These are phyloP conservation scores for Solanum rostratum DNA, from an alignment of 257 asterid species.

Conservation along the genomic window DNA sequence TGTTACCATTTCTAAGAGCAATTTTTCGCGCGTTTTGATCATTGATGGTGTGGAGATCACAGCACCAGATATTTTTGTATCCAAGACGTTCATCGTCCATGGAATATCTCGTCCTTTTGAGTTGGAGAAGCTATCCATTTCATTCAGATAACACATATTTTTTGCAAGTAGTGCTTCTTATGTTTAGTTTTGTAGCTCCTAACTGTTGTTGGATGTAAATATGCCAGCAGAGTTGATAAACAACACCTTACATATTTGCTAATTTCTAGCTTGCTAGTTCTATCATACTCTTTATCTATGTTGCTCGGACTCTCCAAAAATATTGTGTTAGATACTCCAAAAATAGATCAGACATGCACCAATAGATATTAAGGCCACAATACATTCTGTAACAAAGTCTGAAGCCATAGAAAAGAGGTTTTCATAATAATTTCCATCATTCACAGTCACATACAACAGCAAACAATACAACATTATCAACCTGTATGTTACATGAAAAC, in stretches of 20 bases:
- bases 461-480: neutral
- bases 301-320: neutral
- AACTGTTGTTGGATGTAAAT: neutral
- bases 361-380: neutral
- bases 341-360: neutral
- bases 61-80: constrained; percentile 25
- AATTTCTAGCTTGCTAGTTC: neutral
- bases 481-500: neutral
- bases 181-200: neutral
- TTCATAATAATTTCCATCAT: neutral
- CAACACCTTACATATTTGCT: neutral
- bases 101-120: constrained; percentile 40
- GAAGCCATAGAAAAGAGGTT: neutral
- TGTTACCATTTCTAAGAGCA: constrained; percentile 13
- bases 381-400: neutral
- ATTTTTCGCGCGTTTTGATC: constrained; percentile 5
- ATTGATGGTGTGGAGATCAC: constrained; percentile 45
- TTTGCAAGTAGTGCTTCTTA: neutral
- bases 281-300: neutral
- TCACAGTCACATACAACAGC: neutral
- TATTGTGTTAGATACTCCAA: neutral
- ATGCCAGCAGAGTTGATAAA: neutral
- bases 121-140: constrained; percentile 5
- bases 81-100: constrained; percentile 36
- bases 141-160: constrained; percentile 2